A percentile compares a stretch with the other conserved stretches of the same genome.
Conservation (phyloP, 2,329 filamentous ascomycete genomes). For the Epicoccum nigrum region DNA sequence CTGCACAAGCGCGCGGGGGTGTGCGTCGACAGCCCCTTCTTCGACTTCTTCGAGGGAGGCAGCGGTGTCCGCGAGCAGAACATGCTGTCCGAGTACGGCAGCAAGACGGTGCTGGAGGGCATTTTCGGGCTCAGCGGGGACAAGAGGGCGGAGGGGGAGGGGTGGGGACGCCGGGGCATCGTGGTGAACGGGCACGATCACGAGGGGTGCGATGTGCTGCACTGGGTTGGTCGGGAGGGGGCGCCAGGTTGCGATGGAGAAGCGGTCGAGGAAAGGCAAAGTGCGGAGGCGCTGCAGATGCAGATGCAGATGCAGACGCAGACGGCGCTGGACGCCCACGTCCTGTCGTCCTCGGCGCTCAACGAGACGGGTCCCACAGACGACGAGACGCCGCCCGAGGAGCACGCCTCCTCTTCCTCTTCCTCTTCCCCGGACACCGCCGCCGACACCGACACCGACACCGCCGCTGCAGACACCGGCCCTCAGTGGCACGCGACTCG, state of each 20-base stretch:
- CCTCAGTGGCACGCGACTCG: conserved; percentile 31
- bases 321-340: background rate
- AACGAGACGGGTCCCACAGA: background rate
- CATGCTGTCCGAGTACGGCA: conserved; percentile 76
- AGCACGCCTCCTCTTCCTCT: background rate
- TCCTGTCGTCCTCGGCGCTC: too few relatives aligned
- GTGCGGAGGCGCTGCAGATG: background rate
- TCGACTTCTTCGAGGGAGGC: conserved; percentile 73
- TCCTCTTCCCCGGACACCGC: too few relatives aligned
- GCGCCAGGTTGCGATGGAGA: conserved; percentile 18
- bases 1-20: conserved; percentile 81
- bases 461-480: background rate
- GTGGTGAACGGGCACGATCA: conserved; percentile 95
- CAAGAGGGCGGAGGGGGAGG: conserved; percentile 61
- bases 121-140: conserved; percentile 79
- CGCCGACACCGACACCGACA: too few relatives aligned
- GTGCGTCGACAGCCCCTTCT: conserved; percentile 84
- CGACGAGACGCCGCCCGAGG: too few relatives aligned
- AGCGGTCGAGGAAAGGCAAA: conserved; percentile 12
- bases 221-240: conserved; percentile 59
- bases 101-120: conserved; percentile 75
- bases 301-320: background rate
- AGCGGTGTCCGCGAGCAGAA: conserved; percentile 87
- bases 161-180: conserved; percentile 73
- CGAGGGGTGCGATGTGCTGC: conserved; percentile 87